Evolutionary conservation across 305 asterid genomes (phyloP), one percentile per base, ranked within the genome.

Genomic region (Petunia hybrid): DNA sequence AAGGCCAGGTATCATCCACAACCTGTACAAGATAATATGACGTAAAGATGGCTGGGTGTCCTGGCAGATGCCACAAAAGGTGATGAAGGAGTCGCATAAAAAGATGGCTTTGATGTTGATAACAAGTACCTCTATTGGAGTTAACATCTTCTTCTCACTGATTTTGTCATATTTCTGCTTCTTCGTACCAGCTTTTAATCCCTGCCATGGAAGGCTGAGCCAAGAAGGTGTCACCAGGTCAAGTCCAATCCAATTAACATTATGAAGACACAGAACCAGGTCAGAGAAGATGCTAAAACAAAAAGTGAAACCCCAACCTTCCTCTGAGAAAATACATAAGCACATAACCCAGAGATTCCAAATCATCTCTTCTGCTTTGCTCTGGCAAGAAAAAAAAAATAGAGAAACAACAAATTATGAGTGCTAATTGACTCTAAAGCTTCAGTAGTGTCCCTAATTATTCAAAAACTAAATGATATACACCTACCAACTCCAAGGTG

Each of bases 171-270:
- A 92, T 84, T 91, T 92, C 91, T 92, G 95, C 88, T 92, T 90
- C 83, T 92, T 92, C 67, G 87, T 92, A 48, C 94, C 92, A 63
- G 94, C 96, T 89, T 86, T 90, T 76, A 91, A 87, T 68, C 96
- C 96, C 85, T 91, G 97, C 97, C 97, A 92, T 41, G 97, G 95
- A 81, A 92, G 94, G 86, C 95, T 92, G 83, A 42, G 65, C 83
- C 81, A 79, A 74, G 81, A 63, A 66, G 70, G 60, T 43, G 9
- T 61, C 77, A 43, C 64, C 71, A 83, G 74, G 55, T 65, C 79
- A 80, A 81, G 77, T 48, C 67, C 60, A 35, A 22, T 22, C 31
- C 35, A 68, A 83, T 45, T 13, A 43, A 73, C 65, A 74, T 45
- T 66, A 63, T 67, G 80, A 75, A 41, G 69, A 53, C 39, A 8